Evolutionary conservation across 306 rosid species (phyloP).

Genomic region (Pyrus communis): DNA sequence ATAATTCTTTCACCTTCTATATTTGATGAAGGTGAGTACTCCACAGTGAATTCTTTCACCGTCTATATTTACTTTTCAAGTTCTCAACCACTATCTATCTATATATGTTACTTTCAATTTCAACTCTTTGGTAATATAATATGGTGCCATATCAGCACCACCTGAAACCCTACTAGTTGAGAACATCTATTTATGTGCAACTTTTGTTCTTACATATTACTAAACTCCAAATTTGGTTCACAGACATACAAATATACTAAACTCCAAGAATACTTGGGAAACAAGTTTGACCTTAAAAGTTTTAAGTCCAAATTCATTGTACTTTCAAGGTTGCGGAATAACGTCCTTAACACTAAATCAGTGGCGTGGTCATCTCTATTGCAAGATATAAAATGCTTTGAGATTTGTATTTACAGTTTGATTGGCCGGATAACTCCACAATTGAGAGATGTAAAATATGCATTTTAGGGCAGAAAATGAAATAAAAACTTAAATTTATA

Average conservation of each 20-base stretch:
- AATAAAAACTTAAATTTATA: too few relatives aligned
- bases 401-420: too few relatives aligned
- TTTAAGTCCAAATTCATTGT: too few relatives aligned
- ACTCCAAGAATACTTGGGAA: background rate
- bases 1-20: too few relatives aligned
- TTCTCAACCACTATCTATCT: background rate
- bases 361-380: too few relatives aligned
- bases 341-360: too few relatives aligned
- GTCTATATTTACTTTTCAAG: background rate
- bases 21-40: background rate
- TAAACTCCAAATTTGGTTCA: background rate
- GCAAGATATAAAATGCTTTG: too few relatives aligned
- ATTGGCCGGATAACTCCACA: too few relatives aligned
- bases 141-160: background rate
- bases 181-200: background rate
- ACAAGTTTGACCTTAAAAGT: background rate
- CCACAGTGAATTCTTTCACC: background rate
- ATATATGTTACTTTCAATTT: background rate
- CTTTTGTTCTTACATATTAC: background rate
- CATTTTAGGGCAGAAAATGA: too few relatives aligned
- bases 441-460: too few relatives aligned
- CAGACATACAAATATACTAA: background rate
- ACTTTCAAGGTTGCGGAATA: too few relatives aligned
- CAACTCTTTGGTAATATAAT: too few relatives aligned
- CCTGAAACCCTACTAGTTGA: background rate